Evolutionary conservation across 495 filamentous ascomycete species (phyloP), one percentile per base, ranked within the genome.

Genomic region (Podospora fimiseda): DNA sequence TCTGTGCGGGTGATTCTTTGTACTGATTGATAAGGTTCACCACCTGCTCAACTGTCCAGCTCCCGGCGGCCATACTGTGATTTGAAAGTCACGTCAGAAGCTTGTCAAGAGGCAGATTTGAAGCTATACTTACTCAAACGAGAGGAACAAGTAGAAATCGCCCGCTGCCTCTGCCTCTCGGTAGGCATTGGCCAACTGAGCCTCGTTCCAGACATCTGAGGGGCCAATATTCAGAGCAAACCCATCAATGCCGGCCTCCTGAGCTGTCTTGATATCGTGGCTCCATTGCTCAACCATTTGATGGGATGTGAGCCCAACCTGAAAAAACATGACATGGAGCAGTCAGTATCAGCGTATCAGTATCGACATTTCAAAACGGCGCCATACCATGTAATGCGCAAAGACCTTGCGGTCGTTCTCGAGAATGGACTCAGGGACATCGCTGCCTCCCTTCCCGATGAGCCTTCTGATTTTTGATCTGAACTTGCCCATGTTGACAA

Each of bases 151-250:
- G 22, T 72, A 78, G 65, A 90, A 88, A 11, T 51, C 57, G 11
- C 70, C 62, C 9, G 75, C 65, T 9, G 62, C 55, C 30, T 77
- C 73, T 6, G 84, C 84, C 3, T 77, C 80, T 20, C 67, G 55
- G 57, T 80, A 86, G 0, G 80, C 83, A 1, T 77, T 60, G 9
- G 69, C 55, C 2, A 85, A 62, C 48, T 80, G 76, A 8, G 53
- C 57, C n/a, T 70, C 68, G 11, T 73, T 80, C 60, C 74, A 78
- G 0, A 62, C 60, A 48, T 84, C 79, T 8, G 60, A 67, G 3
- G 75, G 72, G 0, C 74, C 86, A 40, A 87, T 75, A 52, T 90
- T 89, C 24, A 89, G 61, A 0, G 80, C 86, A 59, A 90, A 90
- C 2, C 81, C 86, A 59, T 90, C 86, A 45, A 90, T 87, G 33